Conservation (phyloP, 306 rosid species). For the Quercus variabilis region DNA sequence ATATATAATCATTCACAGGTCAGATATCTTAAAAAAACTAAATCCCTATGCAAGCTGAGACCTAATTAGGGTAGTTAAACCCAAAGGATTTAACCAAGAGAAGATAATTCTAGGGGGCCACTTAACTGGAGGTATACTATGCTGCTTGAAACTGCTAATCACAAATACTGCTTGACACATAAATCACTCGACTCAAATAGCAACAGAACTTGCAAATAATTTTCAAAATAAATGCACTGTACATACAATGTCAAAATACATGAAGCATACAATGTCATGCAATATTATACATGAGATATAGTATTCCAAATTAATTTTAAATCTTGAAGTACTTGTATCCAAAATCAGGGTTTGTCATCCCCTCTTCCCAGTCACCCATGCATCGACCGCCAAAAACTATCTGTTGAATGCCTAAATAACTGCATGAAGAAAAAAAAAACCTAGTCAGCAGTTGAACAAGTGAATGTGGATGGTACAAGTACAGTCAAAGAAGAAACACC, state of each 20-base stretch:
- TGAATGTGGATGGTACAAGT: neutral
- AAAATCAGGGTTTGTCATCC: slow-evolving; percentile 70
- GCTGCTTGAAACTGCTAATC: too few relatives aligned
- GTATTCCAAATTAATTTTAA: slow-evolving; percentile 13
- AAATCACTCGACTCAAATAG: too few relatives aligned
- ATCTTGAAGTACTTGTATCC: slow-evolving; percentile 90
- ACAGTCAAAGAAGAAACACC: too few relatives aligned
- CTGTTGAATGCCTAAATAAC: slow-evolving; percentile 88
- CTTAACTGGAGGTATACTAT: too few relatives aligned
- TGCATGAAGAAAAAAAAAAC: slow-evolving; percentile 22
- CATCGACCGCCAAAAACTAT: slow-evolving; percentile 76
- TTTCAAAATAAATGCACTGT: neutral
- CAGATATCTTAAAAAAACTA: too few relatives aligned
- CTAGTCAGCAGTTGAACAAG: neutral
- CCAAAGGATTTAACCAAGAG: too few relatives aligned
- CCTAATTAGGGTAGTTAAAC: too few relatives aligned
- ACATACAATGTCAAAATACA: neutral
- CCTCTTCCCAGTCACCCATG: slow-evolving; percentile 97
- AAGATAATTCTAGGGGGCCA: too few relatives aligned
- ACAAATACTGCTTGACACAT: too few relatives aligned
- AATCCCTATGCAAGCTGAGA: too few relatives aligned
- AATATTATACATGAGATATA: neutral
- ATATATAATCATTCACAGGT: too few relatives aligned
- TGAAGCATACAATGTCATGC: neutral
- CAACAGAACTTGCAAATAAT: too few relatives aligned